Evolutionary conservation across 495 filamentous ascomycete genomes (phyloP).

Genomic region (Penicillium paradoxum): DNA sequence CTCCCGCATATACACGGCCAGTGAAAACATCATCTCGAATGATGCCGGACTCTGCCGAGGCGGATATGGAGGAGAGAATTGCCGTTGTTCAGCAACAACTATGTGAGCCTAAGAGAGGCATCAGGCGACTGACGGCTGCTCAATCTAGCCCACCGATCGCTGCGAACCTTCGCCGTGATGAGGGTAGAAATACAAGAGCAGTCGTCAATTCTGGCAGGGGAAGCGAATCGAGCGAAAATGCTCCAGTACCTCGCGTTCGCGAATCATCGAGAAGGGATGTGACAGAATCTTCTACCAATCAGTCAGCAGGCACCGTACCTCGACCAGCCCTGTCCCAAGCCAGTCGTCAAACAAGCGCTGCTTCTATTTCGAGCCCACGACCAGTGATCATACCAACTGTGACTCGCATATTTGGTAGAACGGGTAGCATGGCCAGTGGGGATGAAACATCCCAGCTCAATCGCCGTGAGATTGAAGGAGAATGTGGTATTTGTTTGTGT

Average conservation of each 20-base stretch:
- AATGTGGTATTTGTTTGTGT: conserved; percentile 65
- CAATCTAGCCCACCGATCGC: neutral
- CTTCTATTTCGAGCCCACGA: neutral
- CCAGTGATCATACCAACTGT: neutral
- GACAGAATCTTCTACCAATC: neutral
- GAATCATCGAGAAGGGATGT: neutral
- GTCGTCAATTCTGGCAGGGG: neutral
- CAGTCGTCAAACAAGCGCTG: neutral
- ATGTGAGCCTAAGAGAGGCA: neutral
- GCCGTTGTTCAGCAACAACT: neutral
- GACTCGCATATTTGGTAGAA: neutral
- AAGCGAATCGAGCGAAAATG: neutral
- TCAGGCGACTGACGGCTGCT: neutral
- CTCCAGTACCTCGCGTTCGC: neutral
- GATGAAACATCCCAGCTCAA: conserved; percentile 14
- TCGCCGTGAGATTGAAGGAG: conserved; percentile 54
- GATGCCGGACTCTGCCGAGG: neutral
- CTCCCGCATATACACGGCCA: neutral
- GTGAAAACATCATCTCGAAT: neutral
- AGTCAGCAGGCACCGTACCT: neutral
- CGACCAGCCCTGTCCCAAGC: neutral
- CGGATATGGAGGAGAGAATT: neutral
- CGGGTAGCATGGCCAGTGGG: neutral
- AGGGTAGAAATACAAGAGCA: neutral
- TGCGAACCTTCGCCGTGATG: neutral